These are phyloP conservation scores for Candida fluviatilis DNA, from an alignment of 805 yeast species.

Conservation along the genomic window DNA sequence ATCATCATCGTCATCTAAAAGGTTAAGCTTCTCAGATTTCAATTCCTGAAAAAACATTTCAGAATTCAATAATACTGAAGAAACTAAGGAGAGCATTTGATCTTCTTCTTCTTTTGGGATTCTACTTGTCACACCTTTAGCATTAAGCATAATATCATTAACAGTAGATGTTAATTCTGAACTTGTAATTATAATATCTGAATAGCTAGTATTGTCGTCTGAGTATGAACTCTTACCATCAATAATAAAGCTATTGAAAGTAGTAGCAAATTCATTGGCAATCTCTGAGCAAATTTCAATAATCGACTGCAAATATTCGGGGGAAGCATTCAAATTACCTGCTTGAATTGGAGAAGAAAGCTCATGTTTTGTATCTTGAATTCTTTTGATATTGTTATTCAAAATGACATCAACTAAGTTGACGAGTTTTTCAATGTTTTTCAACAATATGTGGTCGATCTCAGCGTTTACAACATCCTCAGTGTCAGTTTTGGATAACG, in stretches of 20 bases:
- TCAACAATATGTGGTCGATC: constrained; percentile 48
- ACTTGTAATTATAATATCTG: constrained; percentile 57
- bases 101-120: constrained; percentile 55
- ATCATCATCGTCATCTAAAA: constrained; percentile 52
- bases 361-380: constrained; percentile 69
- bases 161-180: constrained; percentile 60
- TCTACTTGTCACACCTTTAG: constrained; percentile 64
- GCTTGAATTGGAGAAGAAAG: constrained; percentile 78
- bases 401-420: constrained; percentile 66
- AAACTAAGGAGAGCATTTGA: constrained; percentile 42
- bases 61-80: constrained; percentile 56
- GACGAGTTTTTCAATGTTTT: constrained; percentile 46
- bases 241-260: constrained; percentile 69
- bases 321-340: constrained; percentile 73
- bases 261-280: constrained; percentile 77
- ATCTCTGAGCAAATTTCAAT: constrained; percentile 65
- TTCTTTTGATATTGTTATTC: constrained; percentile 60
- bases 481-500: constrained; percentile 44
- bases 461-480: constrained; percentile 55
- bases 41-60: constrained; percentile 60
- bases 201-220: constrained; percentile 50
- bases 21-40: constrained; percentile 48
- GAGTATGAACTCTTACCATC: constrained; percentile 57
- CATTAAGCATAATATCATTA: constrained; percentile 57
- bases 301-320: constrained; percentile 62